A percentile compares a stretch with the other conserved stretches of the same genome.
These are phyloP conservation scores for Diplodia corticola DNA, from an alignment of 2,329 filamentous ascomycete species.

Conservation along the genomic window DNA sequence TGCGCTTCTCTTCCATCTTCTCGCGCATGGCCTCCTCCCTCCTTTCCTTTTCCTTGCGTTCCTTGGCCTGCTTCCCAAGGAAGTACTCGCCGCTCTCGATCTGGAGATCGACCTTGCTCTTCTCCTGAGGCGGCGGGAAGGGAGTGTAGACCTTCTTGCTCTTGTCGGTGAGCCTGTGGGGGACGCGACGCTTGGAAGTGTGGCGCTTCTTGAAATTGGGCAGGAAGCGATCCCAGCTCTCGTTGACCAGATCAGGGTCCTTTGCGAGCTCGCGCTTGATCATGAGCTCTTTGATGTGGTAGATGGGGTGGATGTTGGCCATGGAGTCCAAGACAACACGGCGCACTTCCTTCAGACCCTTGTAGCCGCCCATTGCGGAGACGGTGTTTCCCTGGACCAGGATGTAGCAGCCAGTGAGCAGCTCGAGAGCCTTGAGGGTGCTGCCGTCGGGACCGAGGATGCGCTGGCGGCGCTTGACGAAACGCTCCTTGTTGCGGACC, in stretches of 20 bases:
- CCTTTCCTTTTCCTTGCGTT: conserved; percentile 75
- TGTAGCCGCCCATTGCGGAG: conserved; percentile 85
- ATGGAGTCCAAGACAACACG: conserved; percentile 93
- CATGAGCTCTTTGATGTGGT: conserved; percentile 95
- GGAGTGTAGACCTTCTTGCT: conserved; percentile 92
- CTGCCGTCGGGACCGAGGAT: conserved; percentile 89
- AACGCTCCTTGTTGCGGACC: conserved; percentile 90
- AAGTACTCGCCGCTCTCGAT: conserved; percentile 99
- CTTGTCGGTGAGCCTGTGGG: conserved; percentile 89
- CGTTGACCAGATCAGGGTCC: conserved; percentile 79
- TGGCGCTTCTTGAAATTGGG: conserved; percentile 96
- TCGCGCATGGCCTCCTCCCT: conserved; percentile 79
- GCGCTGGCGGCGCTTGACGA: conserved; percentile 89
- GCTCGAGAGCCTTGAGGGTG: conserved; percentile 89
- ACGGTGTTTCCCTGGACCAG: conserved; percentile 97
- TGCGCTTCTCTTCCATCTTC: conserved; percentile 85
- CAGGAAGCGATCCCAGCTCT: conserved; percentile 94
- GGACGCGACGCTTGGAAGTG: conserved; percentile 78
- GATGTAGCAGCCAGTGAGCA: conserved; percentile 89
- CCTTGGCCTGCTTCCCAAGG: conserved; percentile 87
- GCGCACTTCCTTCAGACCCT: conserved; percentile 88
- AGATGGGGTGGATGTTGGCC: conserved; percentile 85
- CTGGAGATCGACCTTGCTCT: conserved; percentile 98
- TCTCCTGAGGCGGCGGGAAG: conserved; percentile 94
- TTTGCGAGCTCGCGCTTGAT: conserved; percentile 90